Evolutionary conservation across 352 stramenopile species (phyloP).

Genomic region (Saprolegnia diclina): DNA sequence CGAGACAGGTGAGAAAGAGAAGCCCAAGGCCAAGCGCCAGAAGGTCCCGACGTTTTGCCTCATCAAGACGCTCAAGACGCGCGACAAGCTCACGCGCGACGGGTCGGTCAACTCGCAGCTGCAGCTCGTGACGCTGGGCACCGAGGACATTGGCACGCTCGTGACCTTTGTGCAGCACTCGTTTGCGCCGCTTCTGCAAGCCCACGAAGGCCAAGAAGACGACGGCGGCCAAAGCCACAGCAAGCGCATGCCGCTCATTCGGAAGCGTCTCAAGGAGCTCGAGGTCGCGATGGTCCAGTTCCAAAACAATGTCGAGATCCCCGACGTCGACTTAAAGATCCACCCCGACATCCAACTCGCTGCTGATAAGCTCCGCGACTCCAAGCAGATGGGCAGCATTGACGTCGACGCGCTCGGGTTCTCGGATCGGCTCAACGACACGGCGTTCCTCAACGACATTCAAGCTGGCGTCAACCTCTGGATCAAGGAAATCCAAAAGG

Average conservation of each 20-base stretch:
- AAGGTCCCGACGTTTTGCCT: conserved; percentile 54
- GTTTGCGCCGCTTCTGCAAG: conserved; percentile 77
- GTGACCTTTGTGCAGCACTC: conserved; percentile 63
- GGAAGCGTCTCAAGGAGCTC: conserved; percentile 89
- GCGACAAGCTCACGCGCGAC: conserved; percentile 47
- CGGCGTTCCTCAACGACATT: conserved; percentile 82
- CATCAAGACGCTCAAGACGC: conserved; percentile 73
- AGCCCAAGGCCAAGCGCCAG: conserved; percentile 29
- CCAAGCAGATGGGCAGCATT: conserved; percentile 37
- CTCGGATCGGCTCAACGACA: conserved; percentile 77
- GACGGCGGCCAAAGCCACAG: conserved; percentile 57
- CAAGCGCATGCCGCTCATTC: conserved; percentile 53
- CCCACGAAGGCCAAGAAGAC: conserved; percentile 67
- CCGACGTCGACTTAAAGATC: conserved; percentile 85
- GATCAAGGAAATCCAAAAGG: conserved; percentile 94
- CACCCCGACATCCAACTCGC: conserved; percentile 84
- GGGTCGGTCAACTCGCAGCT: conserved; percentile 73
- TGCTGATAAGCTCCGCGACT: conserved; percentile 37
- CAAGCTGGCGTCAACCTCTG: conserved; percentile 89
- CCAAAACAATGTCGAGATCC: conserved; percentile 93
- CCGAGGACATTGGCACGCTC: conserved; percentile 36
- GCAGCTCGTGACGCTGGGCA: conserved; percentile 80
- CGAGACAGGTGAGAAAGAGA: conserved; percentile 28
- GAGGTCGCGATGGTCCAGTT: conserved; percentile 91
- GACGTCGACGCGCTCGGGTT: conserved; percentile 76